Evolutionary conservation across 768 basidiomycete genomes (phyloP).

Genomic region (Lactarius pseudohatsudake): DNA sequence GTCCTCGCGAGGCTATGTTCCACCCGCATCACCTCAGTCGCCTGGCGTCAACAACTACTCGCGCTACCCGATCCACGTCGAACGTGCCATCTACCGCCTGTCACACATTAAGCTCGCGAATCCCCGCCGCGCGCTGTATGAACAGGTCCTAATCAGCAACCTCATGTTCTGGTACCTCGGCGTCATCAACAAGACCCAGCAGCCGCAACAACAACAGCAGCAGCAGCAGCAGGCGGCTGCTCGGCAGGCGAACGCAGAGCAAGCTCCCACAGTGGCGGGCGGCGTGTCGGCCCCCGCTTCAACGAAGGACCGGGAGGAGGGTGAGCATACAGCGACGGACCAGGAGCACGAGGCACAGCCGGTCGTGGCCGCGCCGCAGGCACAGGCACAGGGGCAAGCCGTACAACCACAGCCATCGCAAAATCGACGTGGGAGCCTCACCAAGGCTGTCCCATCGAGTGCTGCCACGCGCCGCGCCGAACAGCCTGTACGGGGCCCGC

Average conservation of each 20-base stretch:
- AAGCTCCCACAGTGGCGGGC: constrained; percentile 31
- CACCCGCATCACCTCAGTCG: constrained; percentile 60
- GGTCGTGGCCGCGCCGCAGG: constrained; percentile 20
- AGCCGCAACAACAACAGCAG: constrained; percentile 36
- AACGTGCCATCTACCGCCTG: constrained; percentile 94
- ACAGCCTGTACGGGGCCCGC: constrained; percentile 83
- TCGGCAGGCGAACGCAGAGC: constrained; percentile 26
- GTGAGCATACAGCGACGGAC: constrained; percentile 42
- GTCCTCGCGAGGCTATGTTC: constrained; percentile 64
- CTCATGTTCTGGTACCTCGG: constrained; percentile 99
- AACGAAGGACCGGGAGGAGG: constrained; percentile 35
- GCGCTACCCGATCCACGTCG: constrained; percentile 97
- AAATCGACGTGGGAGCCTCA: constrained; percentile 55
- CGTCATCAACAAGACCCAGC: constrained; percentile 90
- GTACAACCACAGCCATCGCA: constrained; percentile 41
- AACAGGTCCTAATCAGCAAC: constrained; percentile 92
- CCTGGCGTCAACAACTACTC: constrained; percentile 48
- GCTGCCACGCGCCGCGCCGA: constrained; percentile 65
- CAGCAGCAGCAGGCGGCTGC: constrained; percentile 24
- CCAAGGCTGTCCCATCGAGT: constrained; percentile 56
- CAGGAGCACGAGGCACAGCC: constrained; percentile 46
- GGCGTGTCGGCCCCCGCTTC: constrained; percentile 16
- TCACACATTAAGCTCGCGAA: constrained; percentile 99
- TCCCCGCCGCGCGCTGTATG: constrained; percentile 92
- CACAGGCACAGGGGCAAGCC: constrained; percentile 30